Percentiles rank a stretch among this genome's conserved stretches.
These are phyloP conservation scores for Monilinia polystroma DNA, from an alignment of 2,329 filamentous ascomycete species.

Conservation along the genomic window DNA sequence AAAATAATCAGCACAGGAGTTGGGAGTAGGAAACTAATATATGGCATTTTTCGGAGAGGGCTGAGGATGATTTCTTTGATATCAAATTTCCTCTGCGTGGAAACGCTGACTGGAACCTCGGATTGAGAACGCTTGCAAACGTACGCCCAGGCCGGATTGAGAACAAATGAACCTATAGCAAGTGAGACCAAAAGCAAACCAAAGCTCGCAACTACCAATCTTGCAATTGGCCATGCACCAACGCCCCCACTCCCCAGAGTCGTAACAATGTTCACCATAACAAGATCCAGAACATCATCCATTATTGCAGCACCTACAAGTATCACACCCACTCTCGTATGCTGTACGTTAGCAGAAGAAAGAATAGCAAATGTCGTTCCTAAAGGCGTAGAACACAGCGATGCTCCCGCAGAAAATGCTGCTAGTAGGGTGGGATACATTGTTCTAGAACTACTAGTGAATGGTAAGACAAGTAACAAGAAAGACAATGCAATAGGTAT, in stretches of 20 bases:
- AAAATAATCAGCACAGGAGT: slow-evolving; percentile 28
- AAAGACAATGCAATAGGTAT: slow-evolving; percentile 67
- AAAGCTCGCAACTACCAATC: slow-evolving; percentile 33
- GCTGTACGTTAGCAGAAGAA: slow-evolving; percentile 57
- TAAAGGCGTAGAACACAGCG: slow-evolving; percentile 71
- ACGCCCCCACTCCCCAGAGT: slow-evolving; percentile 50
- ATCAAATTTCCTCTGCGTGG: background rate
- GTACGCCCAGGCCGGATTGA: slow-evolving; percentile 28
- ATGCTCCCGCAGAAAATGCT: slow-evolving; percentile 70
- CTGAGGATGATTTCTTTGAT: background rate
- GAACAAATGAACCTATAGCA: slow-evolving; percentile 22
- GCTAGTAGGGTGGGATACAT: slow-evolving; percentile 31
- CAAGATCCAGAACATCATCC: slow-evolving; percentile 74
- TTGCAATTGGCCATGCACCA: slow-evolving; percentile 27
- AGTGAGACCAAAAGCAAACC: slow-evolving; percentile 30
- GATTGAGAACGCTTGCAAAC: background rate
- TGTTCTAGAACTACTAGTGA: slow-evolving; percentile 30
- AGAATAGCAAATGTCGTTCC: slow-evolving; percentile 69
- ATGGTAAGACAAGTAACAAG: slow-evolving; percentile 32
- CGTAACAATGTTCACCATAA: slow-evolving; percentile 75
- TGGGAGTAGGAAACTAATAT: slow-evolving; percentile 30
- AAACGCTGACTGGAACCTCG: background rate
- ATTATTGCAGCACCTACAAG: slow-evolving; percentile 75
- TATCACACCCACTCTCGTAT: slow-evolving; percentile 58
- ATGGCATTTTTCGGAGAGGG: slow-evolving; percentile 20